Conservation (phyloP, 2,329 filamentous ascomycete genomes). For the Lasiodiplodia gonubiensis region DNA sequence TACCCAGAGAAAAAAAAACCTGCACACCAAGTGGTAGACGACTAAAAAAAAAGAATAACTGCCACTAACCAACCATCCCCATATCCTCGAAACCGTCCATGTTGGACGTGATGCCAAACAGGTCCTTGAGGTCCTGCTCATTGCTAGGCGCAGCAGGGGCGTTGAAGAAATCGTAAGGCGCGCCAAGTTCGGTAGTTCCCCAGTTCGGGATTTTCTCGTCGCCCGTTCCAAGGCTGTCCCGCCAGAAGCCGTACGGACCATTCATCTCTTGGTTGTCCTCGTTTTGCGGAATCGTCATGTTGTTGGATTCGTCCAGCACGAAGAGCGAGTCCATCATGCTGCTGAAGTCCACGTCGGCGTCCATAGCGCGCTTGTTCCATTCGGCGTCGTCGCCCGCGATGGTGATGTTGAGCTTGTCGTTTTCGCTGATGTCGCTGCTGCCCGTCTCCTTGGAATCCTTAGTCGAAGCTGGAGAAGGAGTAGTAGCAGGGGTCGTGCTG, state of each 20-base stretch:
- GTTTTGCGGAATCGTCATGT: slow-evolving; percentile 22
- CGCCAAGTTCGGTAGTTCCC: slow-evolving; percentile 6
- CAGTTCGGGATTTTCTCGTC: slow-evolving; percentile 24
- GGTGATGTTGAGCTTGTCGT: slow-evolving; percentile 49
- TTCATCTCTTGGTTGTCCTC: slow-evolving; percentile 17
- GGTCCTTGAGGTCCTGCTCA: slow-evolving; percentile 17
- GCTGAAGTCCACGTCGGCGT: slow-evolving; percentile 21
- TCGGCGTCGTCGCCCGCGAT: slow-evolving; percentile 31
- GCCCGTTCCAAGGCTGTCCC: slow-evolving; percentile 12
- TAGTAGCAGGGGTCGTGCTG: slow-evolving; percentile 33
- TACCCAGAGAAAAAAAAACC: background rate
- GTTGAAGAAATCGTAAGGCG: slow-evolving; percentile 23
- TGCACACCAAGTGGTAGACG: background rate
- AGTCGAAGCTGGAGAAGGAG: slow-evolving; percentile 41
- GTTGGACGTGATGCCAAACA: slow-evolving; percentile 19
- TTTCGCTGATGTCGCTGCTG: slow-evolving; percentile 51
- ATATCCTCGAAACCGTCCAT: slow-evolving; percentile 8
- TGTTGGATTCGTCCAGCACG: slow-evolving; percentile 22
- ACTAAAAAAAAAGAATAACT: background rate
- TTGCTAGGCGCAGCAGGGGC: slow-evolving; percentile 19
- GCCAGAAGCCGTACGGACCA: slow-evolving; percentile 8
- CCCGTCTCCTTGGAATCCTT: slow-evolving; percentile 47
- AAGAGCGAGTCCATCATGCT: slow-evolving; percentile 21
- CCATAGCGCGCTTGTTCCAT: slow-evolving; percentile 13
- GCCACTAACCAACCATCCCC: background rate